Evolutionary conservation across 2,329 filamentous ascomycete genomes (phyloP).

Genomic region (Botrytis fabae): DNA sequence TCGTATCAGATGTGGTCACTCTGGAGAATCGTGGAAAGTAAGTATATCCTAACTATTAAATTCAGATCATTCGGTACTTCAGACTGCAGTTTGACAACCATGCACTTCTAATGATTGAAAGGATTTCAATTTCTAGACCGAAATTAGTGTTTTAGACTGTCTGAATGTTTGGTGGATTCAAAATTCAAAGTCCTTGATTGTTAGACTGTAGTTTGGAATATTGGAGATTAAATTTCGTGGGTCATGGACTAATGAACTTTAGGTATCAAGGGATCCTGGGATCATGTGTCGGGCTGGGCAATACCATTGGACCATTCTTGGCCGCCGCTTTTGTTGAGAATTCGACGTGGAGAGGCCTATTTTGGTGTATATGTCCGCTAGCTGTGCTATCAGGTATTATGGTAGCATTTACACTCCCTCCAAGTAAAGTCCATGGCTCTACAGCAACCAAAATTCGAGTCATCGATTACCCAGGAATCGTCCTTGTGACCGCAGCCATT

Average conservation of each 20-base stretch:
- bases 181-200: not conserved
- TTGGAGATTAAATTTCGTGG: not conserved
- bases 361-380: slow-evolving; percentile 54
- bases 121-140: not conserved
- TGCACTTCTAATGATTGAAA: not conserved
- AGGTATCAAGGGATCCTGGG: slow-evolving; percentile 48
- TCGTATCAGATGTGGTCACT: slow-evolving; percentile 60
- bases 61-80: not conserved
- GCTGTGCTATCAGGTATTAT: slow-evolving; percentile 49
- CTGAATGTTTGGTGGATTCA: not conserved
- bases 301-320: slow-evolving; percentile 48
- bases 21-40: slow-evolving; percentile 59
- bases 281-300: slow-evolving; percentile 46
- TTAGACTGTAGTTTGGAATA: not conserved
- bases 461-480: slow-evolving; percentile 60
- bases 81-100: not conserved
- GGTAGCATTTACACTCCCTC: slow-evolving; percentile 52
- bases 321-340: slow-evolving; percentile 44
- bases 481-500: slow-evolving; percentile 55
- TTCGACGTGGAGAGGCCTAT: slow-evolving; percentile 47
- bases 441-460: slow-evolving; percentile 51
- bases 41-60: slow-evolving; percentile 17
- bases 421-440: slow-evolving; percentile 50
- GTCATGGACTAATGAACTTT: slow-evolving; percentile 21
- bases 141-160: not conserved